These are phyloP conservation scores for Citrullus amarus DNA, from an alignment of 306 rosid species.

Conservation along the genomic window DNA sequence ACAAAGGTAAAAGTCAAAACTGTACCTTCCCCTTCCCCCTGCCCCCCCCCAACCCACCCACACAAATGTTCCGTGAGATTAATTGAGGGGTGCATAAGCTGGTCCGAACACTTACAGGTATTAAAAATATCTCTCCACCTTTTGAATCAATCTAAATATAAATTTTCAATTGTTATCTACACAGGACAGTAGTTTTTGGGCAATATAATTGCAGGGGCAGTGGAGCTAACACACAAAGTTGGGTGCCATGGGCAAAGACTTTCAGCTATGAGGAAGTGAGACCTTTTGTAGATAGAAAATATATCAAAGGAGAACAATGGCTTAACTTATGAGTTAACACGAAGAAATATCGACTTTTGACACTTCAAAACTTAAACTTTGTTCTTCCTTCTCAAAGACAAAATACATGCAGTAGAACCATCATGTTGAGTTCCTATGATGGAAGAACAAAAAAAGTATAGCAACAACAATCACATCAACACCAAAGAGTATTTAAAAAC, in stretches of 20 bases:
- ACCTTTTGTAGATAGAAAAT: constrained; percentile 42
- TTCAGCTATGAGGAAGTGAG: constrained; percentile 36
- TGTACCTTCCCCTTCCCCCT: neutral
- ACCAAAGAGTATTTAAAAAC: neutral
- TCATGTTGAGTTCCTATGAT: no score
- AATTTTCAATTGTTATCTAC: neutral
- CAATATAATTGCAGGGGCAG: constrained; percentile 52
- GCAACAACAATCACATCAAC: neutral
- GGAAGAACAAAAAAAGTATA: no score
- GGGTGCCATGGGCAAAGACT: constrained; percentile 70
- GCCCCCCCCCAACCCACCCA: neutral
- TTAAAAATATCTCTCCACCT: neutral
- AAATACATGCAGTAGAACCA: no score
- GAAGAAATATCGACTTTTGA: neutral
- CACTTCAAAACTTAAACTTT: neutral
- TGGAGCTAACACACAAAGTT: constrained; percentile 42
- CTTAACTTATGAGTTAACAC: constrained; percentile 25
- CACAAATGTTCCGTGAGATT: neutral
- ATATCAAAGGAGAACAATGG: constrained; percentile 69
- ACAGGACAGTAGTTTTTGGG: constrained; percentile 76
- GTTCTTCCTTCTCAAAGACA: neutral
- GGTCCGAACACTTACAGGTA: neutral
- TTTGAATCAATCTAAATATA: neutral
- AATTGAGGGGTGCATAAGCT: neutral
- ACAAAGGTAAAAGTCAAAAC: constrained; percentile 25